Evolutionary conservation across 78 protist species (phyloP).

Genomic region (Abeoforma whisleri): DNA sequence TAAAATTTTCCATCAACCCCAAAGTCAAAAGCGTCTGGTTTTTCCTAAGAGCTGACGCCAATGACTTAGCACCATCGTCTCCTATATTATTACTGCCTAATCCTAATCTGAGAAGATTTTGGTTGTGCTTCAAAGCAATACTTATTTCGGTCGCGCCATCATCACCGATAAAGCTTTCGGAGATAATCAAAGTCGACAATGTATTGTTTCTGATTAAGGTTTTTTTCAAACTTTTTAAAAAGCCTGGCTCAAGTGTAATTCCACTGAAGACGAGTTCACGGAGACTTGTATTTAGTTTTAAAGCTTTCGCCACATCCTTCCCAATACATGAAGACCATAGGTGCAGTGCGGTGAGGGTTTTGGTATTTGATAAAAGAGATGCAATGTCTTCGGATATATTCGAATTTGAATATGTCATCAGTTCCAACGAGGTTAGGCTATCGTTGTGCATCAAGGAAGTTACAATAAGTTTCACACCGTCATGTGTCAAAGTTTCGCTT

Average conservation of each 20-base stretch:
- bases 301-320: not conserved
- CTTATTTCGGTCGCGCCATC: not conserved
- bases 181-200: not conserved
- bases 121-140: not conserved
- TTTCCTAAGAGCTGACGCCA: not conserved
- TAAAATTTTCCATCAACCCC: not conserved
- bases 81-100: not conserved
- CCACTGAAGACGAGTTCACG: not conserved
- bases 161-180: not conserved
- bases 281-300: not conserved
- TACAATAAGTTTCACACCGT: too few relatives aligned
- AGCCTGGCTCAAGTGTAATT: not conserved
- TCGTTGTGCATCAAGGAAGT: too few relatives aligned
- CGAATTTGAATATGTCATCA: too few relatives aligned
- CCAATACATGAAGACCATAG: not conserved
- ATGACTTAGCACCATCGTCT: not conserved
- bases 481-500: too few relatives aligned
- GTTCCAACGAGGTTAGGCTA: too few relatives aligned
- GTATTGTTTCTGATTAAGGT: not conserved
- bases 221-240: not conserved
- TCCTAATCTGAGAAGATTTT: not conserved
- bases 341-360: not conserved
- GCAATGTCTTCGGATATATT: too few relatives aligned
- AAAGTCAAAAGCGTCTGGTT: not conserved
- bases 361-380: too few relatives aligned